Evolutionary conservation across 495 filamentous ascomycete genomes (phyloP).

Genomic region (Neurospora sp.): DNA sequence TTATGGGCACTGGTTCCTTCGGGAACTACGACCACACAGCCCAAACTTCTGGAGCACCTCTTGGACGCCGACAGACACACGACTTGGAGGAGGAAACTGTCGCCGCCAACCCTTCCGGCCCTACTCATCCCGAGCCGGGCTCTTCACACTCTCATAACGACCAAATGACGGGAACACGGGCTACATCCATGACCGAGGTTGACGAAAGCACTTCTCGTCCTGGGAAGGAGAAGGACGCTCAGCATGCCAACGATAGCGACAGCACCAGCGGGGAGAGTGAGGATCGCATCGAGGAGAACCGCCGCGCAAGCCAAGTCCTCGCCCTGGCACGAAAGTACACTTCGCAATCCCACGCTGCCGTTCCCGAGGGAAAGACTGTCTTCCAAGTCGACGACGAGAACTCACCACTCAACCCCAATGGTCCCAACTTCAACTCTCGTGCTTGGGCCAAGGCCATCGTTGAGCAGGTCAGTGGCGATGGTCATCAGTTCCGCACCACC

Average conservation of each 20-base stretch:
- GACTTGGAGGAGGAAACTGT: conserved; percentile 10
- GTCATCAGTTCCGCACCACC: conserved; percentile 36
- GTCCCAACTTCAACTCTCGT: conserved; percentile 40
- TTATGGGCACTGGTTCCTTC: conserved; percentile 30
- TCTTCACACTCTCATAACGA: conserved; percentile 15
- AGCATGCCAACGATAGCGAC: conserved; percentile 11
- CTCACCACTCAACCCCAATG: conserved; percentile 43
- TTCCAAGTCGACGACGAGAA: conserved; percentile 27
- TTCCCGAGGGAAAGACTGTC: conserved; percentile 20
- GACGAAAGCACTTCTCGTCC: conserved; percentile 13
- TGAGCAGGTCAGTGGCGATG: conserved; percentile 32
- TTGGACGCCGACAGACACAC: conserved; percentile 14
- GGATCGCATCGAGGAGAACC: conserved; percentile 26
- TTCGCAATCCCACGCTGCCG: conserved; percentile 27
- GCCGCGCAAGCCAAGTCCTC: conserved; percentile 35
- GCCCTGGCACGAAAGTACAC: conserved; percentile 37
- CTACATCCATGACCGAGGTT: conserved; percentile 26
- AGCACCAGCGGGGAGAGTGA: conserved; percentile 26
- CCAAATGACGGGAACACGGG: conserved; percentile 19
- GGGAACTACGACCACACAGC: conserved; percentile 37
- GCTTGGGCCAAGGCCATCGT: conserved; percentile 48
- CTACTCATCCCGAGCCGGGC: not conserved
- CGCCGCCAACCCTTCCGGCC: not conserved
- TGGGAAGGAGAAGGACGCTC: conserved; percentile 14
- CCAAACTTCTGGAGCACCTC: conserved; percentile 21